Evolutionary conservation across 345 rosid species (phyloP).

Genomic region (Arabis alpina): DNA sequence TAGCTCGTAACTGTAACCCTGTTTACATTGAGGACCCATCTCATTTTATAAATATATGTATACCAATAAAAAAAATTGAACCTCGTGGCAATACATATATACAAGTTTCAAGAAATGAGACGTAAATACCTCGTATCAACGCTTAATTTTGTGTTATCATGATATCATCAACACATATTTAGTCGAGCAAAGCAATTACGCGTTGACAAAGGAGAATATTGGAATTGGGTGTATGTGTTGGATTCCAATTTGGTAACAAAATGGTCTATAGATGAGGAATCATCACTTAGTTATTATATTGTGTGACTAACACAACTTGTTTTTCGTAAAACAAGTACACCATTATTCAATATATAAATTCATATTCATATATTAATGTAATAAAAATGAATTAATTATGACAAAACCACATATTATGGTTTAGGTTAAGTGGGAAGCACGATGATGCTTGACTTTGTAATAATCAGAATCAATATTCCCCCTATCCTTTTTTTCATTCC

Average conservation of each 20-base stretch:
- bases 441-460: conserved; percentile 36
- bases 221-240: conserved; percentile 19
- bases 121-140: background rate
- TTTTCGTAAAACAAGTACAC: background rate
- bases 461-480: conserved; percentile 20
- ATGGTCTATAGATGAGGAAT: conserved; percentile 8
- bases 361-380: background rate
- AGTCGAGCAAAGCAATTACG: background rate
- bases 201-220: conserved; percentile 17
- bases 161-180: background rate
- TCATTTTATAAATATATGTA: no score
- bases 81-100: background rate
- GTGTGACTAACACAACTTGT: background rate
- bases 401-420: conserved; percentile 25
- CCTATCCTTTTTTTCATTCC: conserved; percentile 7
- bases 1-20: no score
- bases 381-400: background rate
- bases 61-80: background rate
- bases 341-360: background rate
- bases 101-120: background rate
- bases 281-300: background rate
- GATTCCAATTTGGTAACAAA: background rate
- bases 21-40: no score
- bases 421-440: conserved; percentile 41
- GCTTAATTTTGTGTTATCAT: background rate